Percentiles rank a stretch among this genome's conserved stretches.
Conservation (phyloP, 2,329 filamentous ascomycete genomes). For the Sporothrix euskadiensis region DNA sequence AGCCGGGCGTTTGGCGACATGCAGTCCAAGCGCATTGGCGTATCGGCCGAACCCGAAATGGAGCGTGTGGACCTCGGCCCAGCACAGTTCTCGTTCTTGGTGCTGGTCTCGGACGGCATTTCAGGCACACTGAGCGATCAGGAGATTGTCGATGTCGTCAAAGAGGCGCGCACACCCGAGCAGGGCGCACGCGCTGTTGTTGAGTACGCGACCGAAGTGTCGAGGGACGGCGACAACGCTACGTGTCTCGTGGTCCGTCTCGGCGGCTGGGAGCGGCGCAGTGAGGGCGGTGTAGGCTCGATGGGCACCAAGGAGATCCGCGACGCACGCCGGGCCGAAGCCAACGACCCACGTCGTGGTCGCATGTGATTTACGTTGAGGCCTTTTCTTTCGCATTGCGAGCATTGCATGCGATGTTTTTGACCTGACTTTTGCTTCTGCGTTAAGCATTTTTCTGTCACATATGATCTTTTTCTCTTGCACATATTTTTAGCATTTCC, state of each 20-base stretch:
- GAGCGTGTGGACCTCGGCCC: slow-evolving; percentile 74
- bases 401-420: not conserved
- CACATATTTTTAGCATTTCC: not conserved
- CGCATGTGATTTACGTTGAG: slow-evolving; percentile 45
- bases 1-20: slow-evolving; percentile 94
- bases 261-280: slow-evolving; percentile 69
- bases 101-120: slow-evolving; percentile 85
- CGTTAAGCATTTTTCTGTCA: not conserved
- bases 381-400: not conserved
- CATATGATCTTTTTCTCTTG: not conserved
- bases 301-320: slow-evolving; percentile 89
- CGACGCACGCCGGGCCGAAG: slow-evolving; percentile 78
- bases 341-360: slow-evolving; percentile 74
- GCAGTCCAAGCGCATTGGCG: slow-evolving; percentile 84
- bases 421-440: not conserved
- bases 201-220: slow-evolving; percentile 84
- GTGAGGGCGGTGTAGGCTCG: slow-evolving; percentile 84
- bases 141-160: slow-evolving; percentile 93
- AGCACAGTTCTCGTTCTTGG: slow-evolving; percentile 85
- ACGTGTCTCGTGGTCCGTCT: slow-evolving; percentile 67
- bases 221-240: slow-evolving; percentile 65
- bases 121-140: slow-evolving; percentile 85
- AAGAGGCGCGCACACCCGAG: slow-evolving; percentile 89
- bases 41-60: slow-evolving; percentile 91
- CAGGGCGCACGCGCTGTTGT: slow-evolving; percentile 78